Conservation (phyloP, 2,329 filamentous ascomycete genomes). For the Claviceps monticola region DNA sequence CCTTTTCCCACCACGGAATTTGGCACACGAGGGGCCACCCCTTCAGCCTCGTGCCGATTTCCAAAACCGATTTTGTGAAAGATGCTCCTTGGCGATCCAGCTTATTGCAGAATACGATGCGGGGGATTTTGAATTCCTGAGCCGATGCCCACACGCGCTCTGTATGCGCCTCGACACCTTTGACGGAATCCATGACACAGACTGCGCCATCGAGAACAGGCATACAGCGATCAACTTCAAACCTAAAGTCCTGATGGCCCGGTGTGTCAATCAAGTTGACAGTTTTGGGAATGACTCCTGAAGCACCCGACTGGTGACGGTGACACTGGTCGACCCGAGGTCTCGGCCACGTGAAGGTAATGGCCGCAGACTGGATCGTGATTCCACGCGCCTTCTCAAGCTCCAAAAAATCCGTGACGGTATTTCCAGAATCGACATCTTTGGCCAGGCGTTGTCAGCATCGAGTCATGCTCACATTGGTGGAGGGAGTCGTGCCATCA, state of each 20-base stretch:
- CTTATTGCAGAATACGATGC: conserved; percentile 67
- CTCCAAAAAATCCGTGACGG: conserved; percentile 91
- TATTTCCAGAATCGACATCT: conserved; percentile 94
- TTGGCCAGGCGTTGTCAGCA: not conserved
- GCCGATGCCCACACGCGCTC: conserved; percentile 94
- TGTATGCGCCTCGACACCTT: conserved; percentile 91
- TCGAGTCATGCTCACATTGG: not conserved
- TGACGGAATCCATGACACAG: conserved; percentile 86
- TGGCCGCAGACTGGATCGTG: conserved; percentile 93
- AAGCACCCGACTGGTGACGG: conserved; percentile 17
- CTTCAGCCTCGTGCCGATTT: conserved; percentile 65
- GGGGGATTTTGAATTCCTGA: conserved; percentile 70
- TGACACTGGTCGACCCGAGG: conserved; percentile 20
- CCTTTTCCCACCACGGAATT: conserved; percentile 85
- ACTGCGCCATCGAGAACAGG: conserved; percentile 79
- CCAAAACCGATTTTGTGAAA: conserved; percentile 73
- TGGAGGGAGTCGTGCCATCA: not conserved
- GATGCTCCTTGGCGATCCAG: conserved; percentile 63
- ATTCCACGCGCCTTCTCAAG: conserved; percentile 86
- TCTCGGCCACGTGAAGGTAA: conserved; percentile 87
- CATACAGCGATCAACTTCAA: conserved; percentile 85
- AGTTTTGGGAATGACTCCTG: conserved; percentile 39
- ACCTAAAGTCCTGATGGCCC: conserved; percentile 93
- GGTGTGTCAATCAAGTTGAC: conserved; percentile 94
- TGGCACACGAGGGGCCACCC: conserved; percentile 87